A percentile compares a stretch with the other conserved stretches of the same genome.
phyloP scores from a whole-genome alignment of 1,284 basidiomycete genomes.

The Macrocybe sp. region DNA sequence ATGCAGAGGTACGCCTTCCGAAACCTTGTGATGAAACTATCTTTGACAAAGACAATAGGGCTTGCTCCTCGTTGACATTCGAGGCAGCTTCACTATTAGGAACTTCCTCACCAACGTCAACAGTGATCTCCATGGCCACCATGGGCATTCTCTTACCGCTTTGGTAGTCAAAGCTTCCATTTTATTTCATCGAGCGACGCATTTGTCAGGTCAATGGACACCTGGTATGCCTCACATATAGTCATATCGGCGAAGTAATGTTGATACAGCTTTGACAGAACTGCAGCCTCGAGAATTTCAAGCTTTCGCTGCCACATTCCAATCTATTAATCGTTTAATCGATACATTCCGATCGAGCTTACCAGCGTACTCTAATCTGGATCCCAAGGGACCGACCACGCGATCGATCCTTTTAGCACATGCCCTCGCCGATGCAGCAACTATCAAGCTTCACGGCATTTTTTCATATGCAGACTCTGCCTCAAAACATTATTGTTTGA shows the following conservation, averaged over 20 bases:
- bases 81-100: slow-evolving; percentile 31
- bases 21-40: slow-evolving; percentile 4
- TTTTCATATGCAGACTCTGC: slow-evolving; percentile 31
- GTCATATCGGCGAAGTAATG: slow-evolving; percentile 1
- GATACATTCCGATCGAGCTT: slow-evolving; percentile 31
- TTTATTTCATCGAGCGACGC: slow-evolving; percentile 35
- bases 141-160: slow-evolving; percentile 23
- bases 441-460: slow-evolving; percentile 37
- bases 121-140: slow-evolving; percentile 11
- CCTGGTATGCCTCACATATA: slow-evolving; percentile 26
- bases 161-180: slow-evolving; percentile 34
- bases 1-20: slow-evolving; percentile 34
- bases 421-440: slow-evolving; percentile 35
- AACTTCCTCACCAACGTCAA: slow-evolving; percentile 26
- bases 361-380: slow-evolving; percentile 23
- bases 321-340: slow-evolving; percentile 33
- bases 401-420: slow-evolving; percentile 33
- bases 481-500: slow-evolving; percentile 35
- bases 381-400: slow-evolving; percentile 25
- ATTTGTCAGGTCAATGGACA: slow-evolving; percentile 35
- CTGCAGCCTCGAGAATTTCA: slow-evolving; percentile 32
- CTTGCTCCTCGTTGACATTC: slow-evolving; percentile 23
- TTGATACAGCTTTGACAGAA: slow-evolving; percentile 19
- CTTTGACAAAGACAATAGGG: slow-evolving; percentile 18
- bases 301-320: slow-evolving; percentile 31